Percentiles rank a stretch among this genome's conserved stretches.
phyloP scores from a whole-genome alignment of 768 basidiomycete species.

The Lentinula detonsa region DNA sequence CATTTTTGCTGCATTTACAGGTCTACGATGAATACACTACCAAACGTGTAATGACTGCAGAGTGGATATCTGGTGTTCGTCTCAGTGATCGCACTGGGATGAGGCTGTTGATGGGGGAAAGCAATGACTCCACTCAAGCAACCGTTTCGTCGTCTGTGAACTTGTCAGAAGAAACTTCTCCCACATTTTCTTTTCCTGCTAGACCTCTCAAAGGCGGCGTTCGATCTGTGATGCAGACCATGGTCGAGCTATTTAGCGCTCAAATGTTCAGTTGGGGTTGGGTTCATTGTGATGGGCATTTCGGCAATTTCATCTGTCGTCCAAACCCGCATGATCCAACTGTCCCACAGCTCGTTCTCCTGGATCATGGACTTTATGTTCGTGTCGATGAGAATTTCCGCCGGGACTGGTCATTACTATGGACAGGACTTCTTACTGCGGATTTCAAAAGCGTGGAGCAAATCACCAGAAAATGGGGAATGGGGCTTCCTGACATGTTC shows the following conservation, averaged over 20 bases:
- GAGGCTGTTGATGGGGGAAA: constrained; percentile 52
- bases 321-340: constrained; percentile 41
- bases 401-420: constrained; percentile 71
- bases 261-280: constrained; percentile 93
- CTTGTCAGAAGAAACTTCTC: neutral
- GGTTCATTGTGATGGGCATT: constrained; percentile 76
- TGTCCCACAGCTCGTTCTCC: constrained; percentile 64
- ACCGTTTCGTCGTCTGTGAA: constrained; percentile 7
- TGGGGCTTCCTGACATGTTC: constrained; percentile 60
- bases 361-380: constrained; percentile 93
- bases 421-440: constrained; percentile 57
- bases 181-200: constrained; percentile 20
- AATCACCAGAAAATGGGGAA: constrained; percentile 44
- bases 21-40: constrained; percentile 67
- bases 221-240: constrained; percentile 70
- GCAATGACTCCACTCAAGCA: constrained; percentile 2
- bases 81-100: constrained; percentile 60
- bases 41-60: constrained; percentile 73
- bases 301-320: constrained; percentile 74
- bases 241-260: constrained; percentile 82
- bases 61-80: constrained; percentile 79
- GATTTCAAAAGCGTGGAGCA: constrained; percentile 48
- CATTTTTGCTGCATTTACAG: no score
- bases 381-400: constrained; percentile 48
- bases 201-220: constrained; percentile 55